Base-by-base conservation (phyloP, 2,329 filamentous ascomycete species). In the Samsoniella hepiali region DNA sequence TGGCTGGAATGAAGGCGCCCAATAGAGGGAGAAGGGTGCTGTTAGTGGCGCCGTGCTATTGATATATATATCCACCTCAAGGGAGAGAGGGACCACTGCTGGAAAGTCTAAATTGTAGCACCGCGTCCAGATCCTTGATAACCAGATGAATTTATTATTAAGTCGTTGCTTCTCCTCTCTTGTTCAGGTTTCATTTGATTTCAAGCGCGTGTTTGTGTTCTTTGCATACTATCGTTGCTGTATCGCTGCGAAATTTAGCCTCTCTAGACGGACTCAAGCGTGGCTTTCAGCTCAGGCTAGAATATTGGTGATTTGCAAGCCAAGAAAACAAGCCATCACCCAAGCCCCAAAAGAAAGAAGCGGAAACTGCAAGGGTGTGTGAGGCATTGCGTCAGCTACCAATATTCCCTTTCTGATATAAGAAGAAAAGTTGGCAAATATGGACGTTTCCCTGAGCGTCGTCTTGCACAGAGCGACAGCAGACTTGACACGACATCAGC, bases 61-160 rank as follows among this genome's bases (percentile, higher is more conserved):
- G 53, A n/a, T 31, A 36, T 58, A n/a, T 57, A 44, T 57, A 63
- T 38, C 60, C 60, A 63, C 60, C 42, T 49, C 53, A 44, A 63
- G 60, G 60, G 60, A 63, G 53, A 51, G 34, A 6, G 2, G 42
- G 22, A 10, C 58, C 34, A 47, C 40, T 40, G n/a, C 29, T 27
- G 10, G 38, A 56, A 62, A 62, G 50, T 22, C 53, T 62, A 62
- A 54, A 45, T 45, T 34, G 40, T 34, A 44, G 27, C 57, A 22
- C 45, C 8, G 17, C 36, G 45, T 34, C 27, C 29, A 31, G 40
- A n/a, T 34, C 27, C 10, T 32, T 40, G 32, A 29, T 44, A 2
- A 9, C 15, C 36, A 42, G 27, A 17, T 22, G 36, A 4, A 22
- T 32, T 40, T 32, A 40, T 15, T 40, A 40, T 40, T 5, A 22